Conservation (phyloP, 2,329 filamentous ascomycete species). For the Fusarium chlamydosporum region DNA sequence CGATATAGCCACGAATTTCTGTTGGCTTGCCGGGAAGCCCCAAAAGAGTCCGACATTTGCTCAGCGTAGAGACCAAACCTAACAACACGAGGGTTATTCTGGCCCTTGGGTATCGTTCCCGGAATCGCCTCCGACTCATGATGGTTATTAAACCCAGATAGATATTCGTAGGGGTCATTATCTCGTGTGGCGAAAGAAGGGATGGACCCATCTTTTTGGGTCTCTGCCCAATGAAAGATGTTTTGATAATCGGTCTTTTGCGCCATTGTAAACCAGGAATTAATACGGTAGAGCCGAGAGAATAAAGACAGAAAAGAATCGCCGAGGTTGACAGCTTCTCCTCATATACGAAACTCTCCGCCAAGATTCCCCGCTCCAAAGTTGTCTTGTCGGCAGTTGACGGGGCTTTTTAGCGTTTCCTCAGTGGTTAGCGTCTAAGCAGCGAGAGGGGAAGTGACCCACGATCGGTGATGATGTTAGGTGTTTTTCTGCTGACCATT, state of each 20-base stretch:
- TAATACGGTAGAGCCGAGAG: background rate
- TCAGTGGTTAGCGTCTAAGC: background rate
- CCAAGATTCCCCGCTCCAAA: conserved; percentile 10
- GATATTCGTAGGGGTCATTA: conserved; percentile 65
- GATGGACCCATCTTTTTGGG: conserved; percentile 68
- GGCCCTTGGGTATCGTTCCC: conserved; percentile 62
- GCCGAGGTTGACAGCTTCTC: background rate
- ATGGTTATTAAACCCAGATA: conserved; percentile 68
- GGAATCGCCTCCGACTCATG: conserved; percentile 61
- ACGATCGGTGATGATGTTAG: conserved; percentile 3
- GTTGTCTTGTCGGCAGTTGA: conserved; percentile 8
- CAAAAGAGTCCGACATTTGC: conserved; percentile 60
- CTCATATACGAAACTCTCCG: background rate
- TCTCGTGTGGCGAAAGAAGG: conserved; percentile 65
- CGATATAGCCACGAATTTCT: conserved; percentile 54
- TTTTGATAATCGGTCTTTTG: conserved; percentile 60
- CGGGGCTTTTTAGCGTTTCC: background rate
- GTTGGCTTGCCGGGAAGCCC: conserved; percentile 51
- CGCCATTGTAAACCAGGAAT: conserved; percentile 6
- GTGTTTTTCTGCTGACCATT: conserved; percentile 7
- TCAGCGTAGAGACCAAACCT: conserved; percentile 59
- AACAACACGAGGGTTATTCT: conserved; percentile 61
- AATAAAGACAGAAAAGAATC: background rate
- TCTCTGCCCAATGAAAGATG: conserved; percentile 71
- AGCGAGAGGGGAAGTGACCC: conserved; percentile 1